phyloP scores from a whole-genome alignment of 371 early-diverging fungal genomes.

The Mortierella sp. region DNA sequence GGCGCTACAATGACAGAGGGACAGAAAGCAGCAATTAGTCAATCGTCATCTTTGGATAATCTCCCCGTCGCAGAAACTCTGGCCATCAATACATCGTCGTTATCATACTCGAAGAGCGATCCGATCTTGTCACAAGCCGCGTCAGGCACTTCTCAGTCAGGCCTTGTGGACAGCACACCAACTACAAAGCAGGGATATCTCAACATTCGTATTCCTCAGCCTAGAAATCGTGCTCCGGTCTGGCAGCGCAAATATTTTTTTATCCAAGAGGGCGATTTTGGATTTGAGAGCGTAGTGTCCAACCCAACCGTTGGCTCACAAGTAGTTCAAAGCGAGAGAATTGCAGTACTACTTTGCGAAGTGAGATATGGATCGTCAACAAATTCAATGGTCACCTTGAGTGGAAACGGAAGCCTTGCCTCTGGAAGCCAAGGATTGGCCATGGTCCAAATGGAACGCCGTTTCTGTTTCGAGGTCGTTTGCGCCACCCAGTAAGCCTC shows the following conservation, averaged over 20 bases:
- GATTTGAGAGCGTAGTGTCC: slow-evolving; percentile 62
- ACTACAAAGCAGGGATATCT: slow-evolving; percentile 58
- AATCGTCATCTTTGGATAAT: slow-evolving; percentile 12
- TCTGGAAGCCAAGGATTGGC: slow-evolving; percentile 52
- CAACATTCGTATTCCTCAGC: slow-evolving; percentile 56
- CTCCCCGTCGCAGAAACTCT: slow-evolving; percentile 8
- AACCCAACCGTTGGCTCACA: slow-evolving; percentile 65
- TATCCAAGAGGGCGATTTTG: slow-evolving; percentile 70
- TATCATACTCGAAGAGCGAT: slow-evolving; percentile 18
- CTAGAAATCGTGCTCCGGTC: slow-evolving; percentile 52
- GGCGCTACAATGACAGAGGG: background rate
- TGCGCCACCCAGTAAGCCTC: slow-evolving; percentile 69
- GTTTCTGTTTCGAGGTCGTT: slow-evolving; percentile 82
- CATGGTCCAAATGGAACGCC: slow-evolving; percentile 68
- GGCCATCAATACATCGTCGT: background rate
- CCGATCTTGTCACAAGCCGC: slow-evolving; percentile 3
- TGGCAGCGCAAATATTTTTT: slow-evolving; percentile 74
- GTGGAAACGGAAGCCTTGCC: slow-evolving; percentile 37
- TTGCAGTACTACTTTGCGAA: slow-evolving; percentile 73
- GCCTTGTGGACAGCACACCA: slow-evolving; percentile 15
- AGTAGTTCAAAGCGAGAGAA: slow-evolving; percentile 67
- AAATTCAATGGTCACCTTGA: slow-evolving; percentile 26
- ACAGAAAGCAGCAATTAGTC: background rate
- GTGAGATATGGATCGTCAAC: slow-evolving; percentile 60
- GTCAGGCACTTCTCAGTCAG: background rate